These are phyloP conservation scores for Neofusicoccum parvum DNA, from an alignment of 2,329 filamentous ascomycete genomes.

Conservation along the genomic window DNA sequence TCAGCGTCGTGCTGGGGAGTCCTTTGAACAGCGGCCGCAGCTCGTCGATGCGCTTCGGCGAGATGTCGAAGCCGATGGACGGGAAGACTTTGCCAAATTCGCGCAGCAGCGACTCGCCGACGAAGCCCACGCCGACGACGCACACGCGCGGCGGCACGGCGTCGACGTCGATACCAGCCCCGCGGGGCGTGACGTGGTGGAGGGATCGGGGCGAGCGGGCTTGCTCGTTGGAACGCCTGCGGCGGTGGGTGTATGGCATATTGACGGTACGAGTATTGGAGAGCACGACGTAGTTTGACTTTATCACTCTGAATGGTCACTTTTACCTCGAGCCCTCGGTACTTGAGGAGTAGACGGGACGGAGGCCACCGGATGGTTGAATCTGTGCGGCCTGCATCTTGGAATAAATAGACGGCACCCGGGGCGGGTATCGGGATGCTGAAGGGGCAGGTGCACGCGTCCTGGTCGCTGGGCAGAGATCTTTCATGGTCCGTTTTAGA, in stretches of 20 bases:
- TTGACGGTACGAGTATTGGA: background rate
- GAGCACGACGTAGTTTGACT: background rate
- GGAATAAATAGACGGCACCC: too few species aligned
- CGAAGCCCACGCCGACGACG: conserved; percentile 57
- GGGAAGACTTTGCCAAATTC: conserved; percentile 46
- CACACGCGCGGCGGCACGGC: conserved; percentile 36
- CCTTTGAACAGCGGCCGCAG: conserved; percentile 26
- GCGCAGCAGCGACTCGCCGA: conserved; percentile 53
- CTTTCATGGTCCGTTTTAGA: too few species aligned
- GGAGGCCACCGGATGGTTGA: too few species aligned
- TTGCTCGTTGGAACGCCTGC: background rate
- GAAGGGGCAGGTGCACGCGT: too few species aligned
- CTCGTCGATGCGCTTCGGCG: conserved; percentile 4
- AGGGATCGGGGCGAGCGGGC: background rate
- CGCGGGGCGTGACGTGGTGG: background rate
- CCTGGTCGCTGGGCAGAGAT: too few species aligned
- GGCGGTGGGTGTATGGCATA: conserved; percentile 16
- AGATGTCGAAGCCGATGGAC: conserved; percentile 44
- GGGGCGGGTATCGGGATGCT: too few species aligned
- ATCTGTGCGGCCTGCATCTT: too few species aligned
- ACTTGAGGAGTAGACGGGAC: too few species aligned
- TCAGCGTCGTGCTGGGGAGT: background rate
- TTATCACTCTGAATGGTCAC: background rate
- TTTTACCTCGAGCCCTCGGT: background rate
- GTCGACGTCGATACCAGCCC: background rate